Conservation (phyloP, 2,329 filamentous ascomycete genomes). For the Hypoxylon sp. region DNA sequence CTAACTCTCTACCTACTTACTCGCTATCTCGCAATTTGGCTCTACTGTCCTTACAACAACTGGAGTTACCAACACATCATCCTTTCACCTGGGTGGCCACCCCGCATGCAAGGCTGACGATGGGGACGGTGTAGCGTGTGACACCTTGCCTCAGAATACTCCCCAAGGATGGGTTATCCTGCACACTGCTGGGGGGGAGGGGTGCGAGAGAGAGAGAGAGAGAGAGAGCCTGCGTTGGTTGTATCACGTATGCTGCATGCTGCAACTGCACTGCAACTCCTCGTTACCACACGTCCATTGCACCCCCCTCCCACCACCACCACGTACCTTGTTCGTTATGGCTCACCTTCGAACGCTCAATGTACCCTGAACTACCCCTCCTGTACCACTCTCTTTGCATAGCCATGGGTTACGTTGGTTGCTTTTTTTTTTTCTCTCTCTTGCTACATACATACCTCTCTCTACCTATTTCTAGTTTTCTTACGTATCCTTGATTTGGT, state of each 20-base stretch:
- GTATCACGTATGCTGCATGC: slow-evolving; percentile 46
- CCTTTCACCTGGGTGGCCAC: slow-evolving; percentile 16
- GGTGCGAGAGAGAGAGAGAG: not conserved
- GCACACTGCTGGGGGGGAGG: not conserved
- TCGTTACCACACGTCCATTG: slow-evolving; percentile 41
- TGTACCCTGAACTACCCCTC: slow-evolving; percentile 26
- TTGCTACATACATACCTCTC: not conserved
- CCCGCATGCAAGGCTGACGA: slow-evolving; percentile 44
- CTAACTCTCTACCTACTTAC: not conserved
- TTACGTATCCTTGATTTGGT: slow-evolving; percentile 29
- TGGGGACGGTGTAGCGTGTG: slow-evolving; percentile 31
- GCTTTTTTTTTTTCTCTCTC: slow-evolving; percentile 8
- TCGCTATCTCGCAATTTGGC: not conserved
- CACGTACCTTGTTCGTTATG: slow-evolving; percentile 36
- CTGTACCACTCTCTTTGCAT: slow-evolving; percentile 41
- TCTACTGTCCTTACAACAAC: slow-evolving; percentile 33
- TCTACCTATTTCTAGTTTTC: slow-evolving; percentile 13
- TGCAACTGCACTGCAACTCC: slow-evolving; percentile 47
- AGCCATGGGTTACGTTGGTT: slow-evolving; percentile 35
- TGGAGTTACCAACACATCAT: slow-evolving; percentile 24
- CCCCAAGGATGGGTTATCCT: not conserved
- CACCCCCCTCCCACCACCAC: slow-evolving; percentile 1
- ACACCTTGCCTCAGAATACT: slow-evolving; percentile 20
- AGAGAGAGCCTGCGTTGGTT: slow-evolving; percentile 40
- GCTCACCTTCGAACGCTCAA: slow-evolving; percentile 35